phyloP scores from a whole-genome alignment of 2,329 filamentous ascomycete genomes.

The Fusarium abutilonis region DNA sequence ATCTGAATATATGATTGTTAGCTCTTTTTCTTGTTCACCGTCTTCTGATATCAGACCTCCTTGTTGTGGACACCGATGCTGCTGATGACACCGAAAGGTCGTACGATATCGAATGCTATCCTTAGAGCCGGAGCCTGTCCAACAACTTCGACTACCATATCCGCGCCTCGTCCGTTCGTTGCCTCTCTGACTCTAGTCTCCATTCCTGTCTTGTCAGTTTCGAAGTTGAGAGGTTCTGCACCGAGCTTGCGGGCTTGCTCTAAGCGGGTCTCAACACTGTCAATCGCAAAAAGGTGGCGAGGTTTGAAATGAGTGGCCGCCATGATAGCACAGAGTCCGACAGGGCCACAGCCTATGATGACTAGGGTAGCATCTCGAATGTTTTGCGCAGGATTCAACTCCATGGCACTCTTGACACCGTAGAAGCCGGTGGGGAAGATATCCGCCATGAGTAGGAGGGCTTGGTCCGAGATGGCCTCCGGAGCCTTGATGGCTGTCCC shows the following conservation, averaged over 20 bases:
- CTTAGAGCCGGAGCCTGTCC: constrained; percentile 74
- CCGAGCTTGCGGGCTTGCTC: constrained; percentile 77
- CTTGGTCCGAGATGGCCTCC: constrained; percentile 74
- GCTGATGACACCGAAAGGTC: constrained; percentile 77
- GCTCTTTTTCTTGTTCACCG: not conserved
- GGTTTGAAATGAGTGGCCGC: constrained; percentile 80
- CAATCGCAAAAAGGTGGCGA: constrained; percentile 79
- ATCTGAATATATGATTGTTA: constrained; percentile 57
- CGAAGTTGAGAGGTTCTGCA: constrained; percentile 85
- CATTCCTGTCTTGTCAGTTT: constrained; percentile 71
- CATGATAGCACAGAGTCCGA: constrained; percentile 85
- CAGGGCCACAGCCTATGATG: constrained; percentile 84
- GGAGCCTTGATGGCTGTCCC: constrained; percentile 79
- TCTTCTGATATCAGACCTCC: constrained; percentile 60
- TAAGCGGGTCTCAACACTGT: constrained; percentile 79
- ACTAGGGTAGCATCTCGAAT: constrained; percentile 72
- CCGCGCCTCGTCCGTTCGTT: constrained; percentile 83
- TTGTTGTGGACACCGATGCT: constrained; percentile 81
- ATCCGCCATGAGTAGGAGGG: constrained; percentile 88
- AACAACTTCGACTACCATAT: constrained; percentile 84
- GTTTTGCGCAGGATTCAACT: constrained; percentile 58
- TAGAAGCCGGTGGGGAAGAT: constrained; percentile 92
- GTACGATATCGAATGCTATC: constrained; percentile 75
- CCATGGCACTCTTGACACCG: constrained; percentile 81
- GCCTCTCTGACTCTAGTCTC: constrained; percentile 75